Evolutionary conservation across 2,329 filamentous ascomycete species (phyloP).

Genomic region (Orbilia oligospora): DNA sequence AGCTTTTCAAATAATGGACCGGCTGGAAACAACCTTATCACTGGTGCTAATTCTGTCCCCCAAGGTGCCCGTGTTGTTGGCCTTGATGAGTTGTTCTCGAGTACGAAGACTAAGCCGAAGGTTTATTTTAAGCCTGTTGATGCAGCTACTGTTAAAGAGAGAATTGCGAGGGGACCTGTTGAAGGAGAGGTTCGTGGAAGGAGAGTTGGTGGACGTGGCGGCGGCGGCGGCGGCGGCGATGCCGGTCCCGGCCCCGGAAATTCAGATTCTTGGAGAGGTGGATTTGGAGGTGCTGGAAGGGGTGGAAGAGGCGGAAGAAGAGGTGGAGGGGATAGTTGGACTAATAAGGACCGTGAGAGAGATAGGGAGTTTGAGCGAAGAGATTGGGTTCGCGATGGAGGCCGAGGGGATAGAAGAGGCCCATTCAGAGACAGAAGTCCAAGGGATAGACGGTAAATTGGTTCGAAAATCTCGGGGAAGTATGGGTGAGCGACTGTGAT

Average conservation of each 20-base stretch:
- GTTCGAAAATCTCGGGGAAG: neutral
- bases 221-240: neutral
- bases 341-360: conserved; percentile 45
- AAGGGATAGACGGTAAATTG: conserved; percentile 42
- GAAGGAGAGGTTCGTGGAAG: conserved; percentile 55
- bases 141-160: conserved; percentile 61
- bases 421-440: conserved; percentile 51
- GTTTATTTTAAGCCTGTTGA: conserved; percentile 64
- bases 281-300: conserved; percentile 36
- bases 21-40: neutral
- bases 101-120: conserved; percentile 63
- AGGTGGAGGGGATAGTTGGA: conserved; percentile 55
- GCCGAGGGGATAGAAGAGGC: conserved; percentile 44
- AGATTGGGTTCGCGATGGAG: conserved; percentile 59
- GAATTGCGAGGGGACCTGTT: conserved; percentile 61
- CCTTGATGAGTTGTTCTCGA: conserved; percentile 63
- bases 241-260: neutral
- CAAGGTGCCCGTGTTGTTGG: conserved; percentile 55
- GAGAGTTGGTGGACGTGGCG: conserved; percentile 26
- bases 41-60: conserved; percentile 14
- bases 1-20: conserved; percentile 37
- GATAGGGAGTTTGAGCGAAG: conserved; percentile 56
- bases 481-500: neutral
- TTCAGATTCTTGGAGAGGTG: conserved; percentile 46
- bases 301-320: conserved; percentile 38